Evolutionary conservation across 2,329 filamentous ascomycete species (phyloP), one percentile per base, ranked within the genome.

Genomic region (Aureobasidium sp.): DNA sequence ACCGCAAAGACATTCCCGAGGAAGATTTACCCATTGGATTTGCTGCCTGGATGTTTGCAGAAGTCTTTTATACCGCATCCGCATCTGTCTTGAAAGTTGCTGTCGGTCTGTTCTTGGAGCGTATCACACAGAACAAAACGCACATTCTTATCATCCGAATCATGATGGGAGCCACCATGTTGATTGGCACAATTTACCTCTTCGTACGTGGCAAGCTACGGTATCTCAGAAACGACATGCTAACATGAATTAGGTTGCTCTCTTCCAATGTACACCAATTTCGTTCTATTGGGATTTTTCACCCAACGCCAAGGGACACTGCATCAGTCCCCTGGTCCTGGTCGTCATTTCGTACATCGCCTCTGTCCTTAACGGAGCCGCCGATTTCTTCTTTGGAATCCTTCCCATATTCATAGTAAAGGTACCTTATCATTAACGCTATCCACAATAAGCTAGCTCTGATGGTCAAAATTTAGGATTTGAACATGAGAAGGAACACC

Each of bases 191-290:
- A 3, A 72, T 80, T 15, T 86, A 85, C 69, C 80, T 84, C 71
- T 83, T 85, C 69, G 70, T 86, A 53, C 25, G 50, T 53, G 20
- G 13, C 29, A n/a, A 36, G 33, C 7, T 36, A 36, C 33, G 13
- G 7, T 8, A 36, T 36, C 13, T 36, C 15, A 33, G 20, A 23
- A 23, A 20, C 6, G 16, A 29, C 2, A 25, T 23, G 50, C 50
- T 53, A 25, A 53, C n/a, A 18, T 7, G 7, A 5, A 23, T 11
- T 29, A 53, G 50, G 50, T 53, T 58, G 75, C 82, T 40, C 75
- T 81, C 15, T 78, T 86, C 48, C 83, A 87, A 71, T 87, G 85
- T 68, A 73, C 72, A 8, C 84, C 84, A 64, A 78, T 84, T 18
- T 73, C 75, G 3, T 79, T 78, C 54, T 86, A 85, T 69, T 87